Conservation (phyloP, 306 rosid genomes). For the Pyrus pyrifolia region DNA sequence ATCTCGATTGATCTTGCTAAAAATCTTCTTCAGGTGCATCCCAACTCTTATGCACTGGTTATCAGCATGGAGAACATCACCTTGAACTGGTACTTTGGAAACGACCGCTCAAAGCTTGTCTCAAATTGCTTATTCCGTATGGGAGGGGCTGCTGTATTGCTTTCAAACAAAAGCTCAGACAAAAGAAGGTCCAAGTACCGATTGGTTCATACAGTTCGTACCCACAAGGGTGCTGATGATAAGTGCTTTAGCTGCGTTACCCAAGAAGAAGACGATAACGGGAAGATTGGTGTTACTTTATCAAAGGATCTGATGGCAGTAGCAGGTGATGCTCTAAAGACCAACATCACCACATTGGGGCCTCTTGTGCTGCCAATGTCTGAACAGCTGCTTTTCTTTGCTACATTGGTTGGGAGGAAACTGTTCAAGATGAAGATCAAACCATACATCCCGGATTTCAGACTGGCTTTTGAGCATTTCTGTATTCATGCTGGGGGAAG, state of each 20-base stretch:
- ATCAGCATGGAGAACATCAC: conserved; percentile 96
- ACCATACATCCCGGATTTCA: conserved; percentile 88
- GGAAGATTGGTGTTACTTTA: conserved; percentile 77
- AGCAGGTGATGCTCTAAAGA: conserved; percentile 85
- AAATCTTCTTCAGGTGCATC: conserved; percentile 81
- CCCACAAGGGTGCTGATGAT: conserved; percentile 82
- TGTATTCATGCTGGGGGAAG: conserved; percentile 93
- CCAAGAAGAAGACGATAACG: conserved; percentile 74
- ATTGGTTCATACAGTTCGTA: conserved; percentile 64
- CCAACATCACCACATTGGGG: conserved; percentile 80
- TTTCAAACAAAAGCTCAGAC: conserved; percentile 67
- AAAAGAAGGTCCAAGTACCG: conserved; percentile 76
- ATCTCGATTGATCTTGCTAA: conserved; percentile 84
- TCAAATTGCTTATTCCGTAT: conserved; percentile 78
- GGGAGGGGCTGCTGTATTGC: conserved; percentile 88
- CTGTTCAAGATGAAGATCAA: conserved; percentile 78
- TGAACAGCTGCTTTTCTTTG: conserved; percentile 76
- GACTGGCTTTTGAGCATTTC: conserved; percentile 86
- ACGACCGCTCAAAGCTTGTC: conserved; percentile 82
- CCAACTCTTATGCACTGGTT: conserved; percentile 73
- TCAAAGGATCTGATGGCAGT: conserved; percentile 91
- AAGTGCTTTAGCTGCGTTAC: conserved; percentile 81
- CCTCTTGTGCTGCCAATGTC: conserved; percentile 89
- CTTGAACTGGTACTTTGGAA: conserved; percentile 91
- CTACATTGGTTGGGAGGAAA: conserved; percentile 61